Base-by-base conservation (phyloP, 2,329 filamentous ascomycete species). In the Pseudogymnoascus sp. region DNA sequence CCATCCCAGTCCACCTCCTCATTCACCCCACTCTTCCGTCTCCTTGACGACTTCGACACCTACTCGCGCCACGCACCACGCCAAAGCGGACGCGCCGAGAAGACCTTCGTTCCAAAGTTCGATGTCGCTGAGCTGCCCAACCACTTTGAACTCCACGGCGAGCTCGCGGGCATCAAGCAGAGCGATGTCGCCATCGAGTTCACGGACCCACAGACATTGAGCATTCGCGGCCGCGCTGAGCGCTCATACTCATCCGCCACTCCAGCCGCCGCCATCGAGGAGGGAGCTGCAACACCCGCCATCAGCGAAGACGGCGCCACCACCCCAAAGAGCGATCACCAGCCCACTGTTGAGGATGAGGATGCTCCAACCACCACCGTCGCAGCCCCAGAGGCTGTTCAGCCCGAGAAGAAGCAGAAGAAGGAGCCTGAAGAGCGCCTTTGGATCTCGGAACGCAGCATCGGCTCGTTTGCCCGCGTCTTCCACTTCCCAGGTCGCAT, bases 171-270 rank as follows among this genome's bases (percentile, higher is more conserved):
- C 62, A 78, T 91, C 68, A 81, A 82, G 66, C 88, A 89, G 76
- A 83, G 89, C 68, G 80, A 91, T 70, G 78, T 93, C 70, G 78
- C 80, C 70, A 88, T 92, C 72, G 89, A 92, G 71, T 92, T 92
- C 80, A 86, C 84, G 62, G 89, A 92, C 72, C 80, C 83, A 31
- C 87, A 90, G 77, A 91, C 88, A 9, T 77, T 93, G 41, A 79
- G 85, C 67, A 79, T 93, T 72, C 84, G 83, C 63, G 90, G 90
- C 72, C 83, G 80, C 68, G 80, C 84, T 63, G 86, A 90, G 76
- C 81, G 84, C 68, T 77, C 77, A 66, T 82, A 84, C 74, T 82
- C 83, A 63, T 74, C 82, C 21, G 82, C 39, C n/a, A 59, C 81
- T 62, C 79, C 77, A 5, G 73, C 80, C 31, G 74, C 70, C 36